Evolutionary conservation across 129 eudicot genomes (phyloP).

Genomic region (Mikania micrantha): DNA sequence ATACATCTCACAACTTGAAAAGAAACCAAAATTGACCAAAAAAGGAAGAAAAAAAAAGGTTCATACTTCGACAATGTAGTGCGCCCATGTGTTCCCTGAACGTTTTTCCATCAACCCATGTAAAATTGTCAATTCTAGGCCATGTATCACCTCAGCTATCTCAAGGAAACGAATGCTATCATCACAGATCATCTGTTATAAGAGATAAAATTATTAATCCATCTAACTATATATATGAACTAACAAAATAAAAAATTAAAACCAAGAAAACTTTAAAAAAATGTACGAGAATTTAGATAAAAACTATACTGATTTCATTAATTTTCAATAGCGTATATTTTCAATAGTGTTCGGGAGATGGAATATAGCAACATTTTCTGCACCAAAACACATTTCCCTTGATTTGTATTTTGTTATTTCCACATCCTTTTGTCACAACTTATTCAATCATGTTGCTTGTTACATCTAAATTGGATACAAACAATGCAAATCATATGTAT

Average conservation of each 20-base stretch:
- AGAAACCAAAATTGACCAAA: neutral
- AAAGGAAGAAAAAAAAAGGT: neutral
- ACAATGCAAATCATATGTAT: neutral
- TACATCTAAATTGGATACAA: neutral
- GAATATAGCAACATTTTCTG: too few species aligned
- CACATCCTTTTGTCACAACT: neutral
- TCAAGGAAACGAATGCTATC: conserved; percentile 73
- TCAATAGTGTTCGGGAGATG: too few species aligned
- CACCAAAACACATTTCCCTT: too few species aligned
- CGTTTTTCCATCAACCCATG: conserved; percentile 57
- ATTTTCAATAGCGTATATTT: neutral
- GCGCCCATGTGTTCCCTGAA: conserved; percentile 55
- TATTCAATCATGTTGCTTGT: neutral
- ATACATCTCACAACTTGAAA: neutral
- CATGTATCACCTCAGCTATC: conserved; percentile 77
- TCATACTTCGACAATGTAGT: conserved; percentile 67
- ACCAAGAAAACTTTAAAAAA: neutral
- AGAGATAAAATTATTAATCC: neutral
- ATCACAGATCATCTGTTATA: conserved; percentile 61
- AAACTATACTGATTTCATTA: neutral
- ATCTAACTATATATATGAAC: neutral
- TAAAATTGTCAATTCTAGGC: conserved; percentile 53
- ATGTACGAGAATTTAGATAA: neutral
- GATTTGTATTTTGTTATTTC: neutral
- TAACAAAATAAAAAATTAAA: neutral